These are phyloP conservation scores for Coemansia sp. DNA, from an alignment of 192 early-diverging fungal species.

Conservation along the genomic window DNA sequence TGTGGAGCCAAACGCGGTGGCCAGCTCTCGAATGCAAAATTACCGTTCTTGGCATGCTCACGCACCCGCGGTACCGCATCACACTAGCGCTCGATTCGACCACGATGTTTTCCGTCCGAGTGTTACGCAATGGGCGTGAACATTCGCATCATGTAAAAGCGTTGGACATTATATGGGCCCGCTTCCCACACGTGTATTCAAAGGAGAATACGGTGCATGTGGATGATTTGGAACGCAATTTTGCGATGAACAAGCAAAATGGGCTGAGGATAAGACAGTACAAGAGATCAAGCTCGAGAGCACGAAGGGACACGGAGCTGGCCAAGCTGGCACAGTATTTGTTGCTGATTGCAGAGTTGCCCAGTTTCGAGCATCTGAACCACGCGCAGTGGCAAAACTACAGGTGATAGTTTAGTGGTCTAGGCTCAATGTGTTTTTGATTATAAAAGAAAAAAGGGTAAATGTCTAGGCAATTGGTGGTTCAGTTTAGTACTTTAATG, in stretches of 20 bases:
- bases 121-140: conserved; percentile 55
- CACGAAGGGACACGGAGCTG: conserved; percentile 59
- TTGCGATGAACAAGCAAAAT: conserved; percentile 69
- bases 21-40: conserved; percentile 72
- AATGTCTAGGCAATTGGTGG: no score
- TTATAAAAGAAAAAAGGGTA: no score
- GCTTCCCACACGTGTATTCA: conserved; percentile 54
- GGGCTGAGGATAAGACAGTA: conserved; percentile 69
- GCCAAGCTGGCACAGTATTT: conserved; percentile 62
- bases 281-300: conserved; percentile 56
- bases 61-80: conserved; percentile 64
- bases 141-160: conserved; percentile 71
- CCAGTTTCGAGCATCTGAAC: conserved; percentile 59
- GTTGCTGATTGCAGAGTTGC: conserved; percentile 55
- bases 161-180: conserved; percentile 64
- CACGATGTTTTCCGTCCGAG: conserved; percentile 67
- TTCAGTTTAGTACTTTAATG: no score
- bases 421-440: not conserved
- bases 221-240: conserved; percentile 73
- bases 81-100: conserved; percentile 69
- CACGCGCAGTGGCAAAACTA: conserved; percentile 59
- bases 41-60: conserved; percentile 67
- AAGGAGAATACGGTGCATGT: conserved; percentile 66
- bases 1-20: conserved; percentile 80
- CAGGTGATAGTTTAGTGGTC: not conserved